phyloP scores from a whole-genome alignment of 768 basidiomycete species.

The Suillus paluster region DNA sequence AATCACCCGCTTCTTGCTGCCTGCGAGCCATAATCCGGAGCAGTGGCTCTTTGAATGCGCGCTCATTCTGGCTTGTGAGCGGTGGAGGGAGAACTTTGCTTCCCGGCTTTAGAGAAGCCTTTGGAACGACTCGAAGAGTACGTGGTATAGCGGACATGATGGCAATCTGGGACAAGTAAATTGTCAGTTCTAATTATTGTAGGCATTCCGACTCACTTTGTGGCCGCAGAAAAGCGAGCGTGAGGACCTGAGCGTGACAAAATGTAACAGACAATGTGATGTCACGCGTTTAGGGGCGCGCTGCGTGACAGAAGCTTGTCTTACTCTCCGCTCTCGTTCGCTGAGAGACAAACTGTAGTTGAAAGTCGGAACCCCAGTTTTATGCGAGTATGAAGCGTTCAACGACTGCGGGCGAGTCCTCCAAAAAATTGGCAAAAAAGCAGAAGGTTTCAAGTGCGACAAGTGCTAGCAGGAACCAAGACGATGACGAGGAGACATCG shows the following conservation, averaged over 20 bases:
- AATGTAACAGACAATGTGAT: background rate
- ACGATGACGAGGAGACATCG: constrained; percentile 21
- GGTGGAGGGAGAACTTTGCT: constrained; percentile 32
- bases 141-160: constrained; percentile 14
- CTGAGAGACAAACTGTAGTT: background rate
- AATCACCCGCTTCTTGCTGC: constrained; percentile 40
- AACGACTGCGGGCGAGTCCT: background rate
- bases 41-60: constrained; percentile 37
- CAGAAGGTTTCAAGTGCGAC: constrained; percentile 10
- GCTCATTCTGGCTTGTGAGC: constrained; percentile 35
- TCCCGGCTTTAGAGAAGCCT: constrained; percentile 27
- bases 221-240: background rate
- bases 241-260: background rate
- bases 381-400: constrained; percentile 8
- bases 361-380: constrained; percentile 17
- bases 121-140: constrained; percentile 43
- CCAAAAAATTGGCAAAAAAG: constrained; percentile 18
- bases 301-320: background rate
- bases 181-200: background rate
- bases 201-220: constrained; percentile 1
- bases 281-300: constrained; percentile 7
- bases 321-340: background rate
- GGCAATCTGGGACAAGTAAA: background rate
- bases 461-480: constrained; percentile 21
- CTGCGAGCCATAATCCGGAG: constrained; percentile 47